Evolutionary conservation across 1,139 yeast genomes (phyloP).

Genomic region (Scheffersomyces segobiensis): DNA sequence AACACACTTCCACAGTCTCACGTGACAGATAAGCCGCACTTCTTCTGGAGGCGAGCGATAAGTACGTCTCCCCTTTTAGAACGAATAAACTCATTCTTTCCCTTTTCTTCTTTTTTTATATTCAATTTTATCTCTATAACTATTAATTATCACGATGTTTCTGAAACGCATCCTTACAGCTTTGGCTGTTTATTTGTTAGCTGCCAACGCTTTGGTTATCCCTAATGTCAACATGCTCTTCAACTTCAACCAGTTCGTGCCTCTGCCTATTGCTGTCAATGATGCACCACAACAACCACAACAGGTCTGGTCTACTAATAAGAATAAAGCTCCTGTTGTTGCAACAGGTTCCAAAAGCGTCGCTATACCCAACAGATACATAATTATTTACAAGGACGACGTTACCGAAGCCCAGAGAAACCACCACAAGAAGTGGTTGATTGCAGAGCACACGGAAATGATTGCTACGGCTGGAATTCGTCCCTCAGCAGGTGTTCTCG

Average conservation of each 20-base stretch:
- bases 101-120: not conserved
- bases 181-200: slow-evolving; percentile 8
- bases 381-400: slow-evolving; percentile 36
- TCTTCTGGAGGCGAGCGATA: not conserved
- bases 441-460: slow-evolving; percentile 6
- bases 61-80: not conserved
- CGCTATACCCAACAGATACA: slow-evolving; percentile 25
- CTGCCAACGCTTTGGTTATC: slow-evolving; percentile 15
- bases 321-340: slow-evolving; percentile 7
- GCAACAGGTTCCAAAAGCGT: slow-evolving; percentile 3
- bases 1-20: not conserved
- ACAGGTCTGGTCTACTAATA: slow-evolving; percentile 1
- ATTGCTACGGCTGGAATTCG: slow-evolving; percentile 4
- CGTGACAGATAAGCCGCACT: not conserved
- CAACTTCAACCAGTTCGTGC: slow-evolving; percentile 11
- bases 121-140: not conserved
- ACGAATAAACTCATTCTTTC: not conserved
- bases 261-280: slow-evolving; percentile 1
- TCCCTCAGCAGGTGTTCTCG: slow-evolving; percentile 3
- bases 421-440: slow-evolving; percentile 15
- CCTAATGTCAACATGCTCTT: slow-evolving; percentile 14
- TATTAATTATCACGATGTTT: slow-evolving; percentile 2
- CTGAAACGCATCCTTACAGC: slow-evolving; percentile 6
- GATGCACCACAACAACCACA: not conserved
- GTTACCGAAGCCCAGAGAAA: slow-evolving; percentile 17